Percentiles rank a stretch among this genome's conserved stretches.
Evolutionary conservation across 495 filamentous ascomycete species (phyloP).

Genomic region (Podospora pseudocomata): DNA sequence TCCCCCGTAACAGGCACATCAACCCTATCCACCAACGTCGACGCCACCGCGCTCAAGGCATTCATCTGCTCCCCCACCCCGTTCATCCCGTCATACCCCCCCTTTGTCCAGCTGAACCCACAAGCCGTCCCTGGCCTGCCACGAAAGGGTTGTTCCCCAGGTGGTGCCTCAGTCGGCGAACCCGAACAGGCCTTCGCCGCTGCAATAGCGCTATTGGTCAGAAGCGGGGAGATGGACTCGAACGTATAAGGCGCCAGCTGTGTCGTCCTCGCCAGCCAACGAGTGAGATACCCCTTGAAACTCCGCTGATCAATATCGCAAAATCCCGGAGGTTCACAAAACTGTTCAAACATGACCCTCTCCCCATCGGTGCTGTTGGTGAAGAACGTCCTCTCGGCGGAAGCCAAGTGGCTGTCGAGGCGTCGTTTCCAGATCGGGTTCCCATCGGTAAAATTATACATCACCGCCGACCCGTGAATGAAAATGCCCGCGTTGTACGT

Average conservation of each 20-base stretch:
- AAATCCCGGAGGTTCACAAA: constrained; percentile 61
- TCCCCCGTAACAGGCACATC: constrained; percentile 51
- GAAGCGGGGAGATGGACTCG: constrained; percentile 52
- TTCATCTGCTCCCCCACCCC: constrained; percentile 74
- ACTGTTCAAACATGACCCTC: constrained; percentile 61
- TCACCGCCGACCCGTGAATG: constrained; percentile 67
- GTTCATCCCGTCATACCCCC: constrained; percentile 35
- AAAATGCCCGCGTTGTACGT: constrained; percentile 73
- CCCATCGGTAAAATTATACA: constrained; percentile 64
- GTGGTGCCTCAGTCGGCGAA: constrained; percentile 41
- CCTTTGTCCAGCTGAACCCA: constrained; percentile 49
- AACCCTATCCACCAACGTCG: constrained; percentile 50
- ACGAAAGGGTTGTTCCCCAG: constrained; percentile 43
- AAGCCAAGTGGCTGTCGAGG: constrained; percentile 53
- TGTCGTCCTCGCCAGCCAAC: constrained; percentile 63
- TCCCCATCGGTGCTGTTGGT: constrained; percentile 36
- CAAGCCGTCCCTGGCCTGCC: constrained; percentile 50
- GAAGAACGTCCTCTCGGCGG: constrained; percentile 55
- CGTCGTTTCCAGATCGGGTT: constrained; percentile 56
- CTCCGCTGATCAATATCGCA: constrained; percentile 69
- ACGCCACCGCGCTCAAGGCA: constrained; percentile 64
- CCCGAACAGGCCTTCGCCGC: constrained; percentile 64
- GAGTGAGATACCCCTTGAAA: constrained; percentile 73
- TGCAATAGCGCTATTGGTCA: constrained; percentile 56
- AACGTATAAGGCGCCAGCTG: constrained; percentile 63